Percentiles rank a stretch among this genome's conserved stretches.
Evolutionary conservation across 306 rosid species (phyloP).

Genomic region (Acacia confusa): DNA sequence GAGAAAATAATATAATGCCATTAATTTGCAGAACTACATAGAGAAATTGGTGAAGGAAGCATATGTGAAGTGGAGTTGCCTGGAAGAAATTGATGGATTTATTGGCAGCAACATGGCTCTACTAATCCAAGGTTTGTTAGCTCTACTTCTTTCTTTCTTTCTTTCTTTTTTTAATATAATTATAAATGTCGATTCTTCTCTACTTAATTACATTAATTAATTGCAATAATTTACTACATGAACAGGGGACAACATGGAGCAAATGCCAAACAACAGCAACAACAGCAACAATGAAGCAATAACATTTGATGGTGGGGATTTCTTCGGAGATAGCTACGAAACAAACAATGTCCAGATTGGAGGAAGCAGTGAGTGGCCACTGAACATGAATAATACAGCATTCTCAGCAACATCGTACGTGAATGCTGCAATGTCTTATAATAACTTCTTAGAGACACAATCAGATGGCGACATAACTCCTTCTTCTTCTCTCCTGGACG

Average conservation of each 20-base stretch:
- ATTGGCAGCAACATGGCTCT: conserved; percentile 46
- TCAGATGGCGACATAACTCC: conserved; percentile 54
- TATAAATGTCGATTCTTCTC: not conserved
- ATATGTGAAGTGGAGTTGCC: conserved; percentile 47
- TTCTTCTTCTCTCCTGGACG: conserved; percentile 16
- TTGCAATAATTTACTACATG: not conserved
- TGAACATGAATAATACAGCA: conserved; percentile 14
- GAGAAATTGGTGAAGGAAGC: conserved; percentile 58
- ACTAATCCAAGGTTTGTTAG: conserved; percentile 56
- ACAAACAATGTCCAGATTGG: conserved; percentile 26
- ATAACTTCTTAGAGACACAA: conserved; percentile 42
- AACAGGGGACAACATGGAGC: conserved; percentile 45
- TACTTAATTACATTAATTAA: not conserved
- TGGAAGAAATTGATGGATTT: conserved; percentile 50
- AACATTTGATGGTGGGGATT: conserved; percentile 36
- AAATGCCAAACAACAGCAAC: conserved; percentile 21
- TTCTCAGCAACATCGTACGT: conserved; percentile 12
- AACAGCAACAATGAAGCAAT: conserved; percentile 19
- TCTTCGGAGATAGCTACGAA: conserved; percentile 35
- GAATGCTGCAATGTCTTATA: conserved; percentile 30
- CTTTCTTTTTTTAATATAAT: too few species aligned
- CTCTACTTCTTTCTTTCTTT: too few species aligned
- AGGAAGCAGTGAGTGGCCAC: conserved; percentile 44
- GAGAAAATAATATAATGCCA: not conserved
- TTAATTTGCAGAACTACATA: conserved; percentile 43